Conservation (phyloP, 495 filamentous ascomycete species). For the Articulospora tetracladia region DNA sequence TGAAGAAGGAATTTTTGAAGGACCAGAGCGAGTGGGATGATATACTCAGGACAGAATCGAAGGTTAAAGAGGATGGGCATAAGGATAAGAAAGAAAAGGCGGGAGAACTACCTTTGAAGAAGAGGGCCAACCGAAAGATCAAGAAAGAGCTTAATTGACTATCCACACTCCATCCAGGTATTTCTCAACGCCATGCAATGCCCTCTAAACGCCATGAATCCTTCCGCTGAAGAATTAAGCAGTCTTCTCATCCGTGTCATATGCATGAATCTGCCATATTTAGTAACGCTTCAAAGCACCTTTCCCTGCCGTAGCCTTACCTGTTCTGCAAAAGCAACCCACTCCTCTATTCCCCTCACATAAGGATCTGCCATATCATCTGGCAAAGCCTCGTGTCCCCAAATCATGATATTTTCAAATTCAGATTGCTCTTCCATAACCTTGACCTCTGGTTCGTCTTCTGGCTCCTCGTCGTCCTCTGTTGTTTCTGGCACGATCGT, state of each 20-base stretch:
- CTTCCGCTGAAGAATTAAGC: neutral
- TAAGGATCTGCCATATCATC: constrained; percentile 51
- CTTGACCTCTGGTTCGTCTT: constrained; percentile 47
- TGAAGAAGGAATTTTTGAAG: constrained; percentile 16
- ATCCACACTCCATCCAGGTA: neutral
- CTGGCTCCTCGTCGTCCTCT: constrained; percentile 39
- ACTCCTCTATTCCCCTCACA: constrained; percentile 70
- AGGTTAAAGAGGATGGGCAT: neutral
- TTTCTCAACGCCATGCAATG: constrained; percentile 12
- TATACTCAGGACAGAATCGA: neutral
- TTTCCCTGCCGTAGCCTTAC: constrained; percentile 1
- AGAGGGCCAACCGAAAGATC: neutral
- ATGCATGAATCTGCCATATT: constrained; percentile 19
- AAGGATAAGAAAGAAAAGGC: constrained; percentile 3
- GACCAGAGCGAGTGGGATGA: constrained; percentile 18
- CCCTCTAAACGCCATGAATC: constrained; percentile 5
- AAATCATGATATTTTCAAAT: constrained; percentile 79
- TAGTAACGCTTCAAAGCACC: neutral
- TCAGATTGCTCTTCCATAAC: constrained; percentile 56
- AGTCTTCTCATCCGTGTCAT: neutral
- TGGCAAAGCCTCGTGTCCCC: constrained; percentile 66
- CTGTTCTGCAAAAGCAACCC: constrained; percentile 69
- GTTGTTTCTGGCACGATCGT: neutral
- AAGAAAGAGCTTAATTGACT: neutral
- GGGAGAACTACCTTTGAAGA: neutral